Evolutionary conservation across 768 basidiomycete species (phyloP).

Genomic region (Gautieria morchelliformis): DNA sequence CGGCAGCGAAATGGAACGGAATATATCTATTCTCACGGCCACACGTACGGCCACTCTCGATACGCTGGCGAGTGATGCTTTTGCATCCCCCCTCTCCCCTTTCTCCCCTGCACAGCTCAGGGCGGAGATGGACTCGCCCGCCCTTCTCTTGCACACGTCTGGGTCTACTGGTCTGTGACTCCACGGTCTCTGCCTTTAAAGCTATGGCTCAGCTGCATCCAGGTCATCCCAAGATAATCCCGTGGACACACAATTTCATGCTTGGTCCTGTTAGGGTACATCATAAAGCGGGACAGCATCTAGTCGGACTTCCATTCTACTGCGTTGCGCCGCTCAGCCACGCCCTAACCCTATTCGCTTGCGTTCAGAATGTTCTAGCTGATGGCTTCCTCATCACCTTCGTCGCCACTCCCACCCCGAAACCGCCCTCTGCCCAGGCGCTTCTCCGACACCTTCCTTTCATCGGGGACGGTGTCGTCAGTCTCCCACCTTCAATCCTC

Average conservation of each 20-base stretch:
- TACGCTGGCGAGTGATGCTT: background rate
- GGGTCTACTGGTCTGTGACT: background rate
- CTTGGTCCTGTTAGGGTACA: no score
- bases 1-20: background rate
- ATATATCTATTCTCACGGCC: background rate
- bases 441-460: background rate
- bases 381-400: background rate
- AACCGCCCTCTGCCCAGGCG: background rate
- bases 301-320: no score
- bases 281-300: no score
- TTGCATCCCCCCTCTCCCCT: background rate
- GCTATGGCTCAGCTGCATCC: no score
- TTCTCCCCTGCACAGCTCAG: background rate
- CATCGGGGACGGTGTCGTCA: background rate
- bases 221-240: background rate
- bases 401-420: background rate
- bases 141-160: background rate
- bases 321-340: no score
- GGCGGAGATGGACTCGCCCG: background rate
- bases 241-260: background rate
- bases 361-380: background rate
- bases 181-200: background rate
- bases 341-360: background rate
- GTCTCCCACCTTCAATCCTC: background rate
- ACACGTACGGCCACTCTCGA: background rate